Evolutionary conservation across 2,329 filamentous ascomycete genomes (phyloP), one percentile per base, ranked within the genome.

Genomic region (Colletotrichum falcatum): DNA sequence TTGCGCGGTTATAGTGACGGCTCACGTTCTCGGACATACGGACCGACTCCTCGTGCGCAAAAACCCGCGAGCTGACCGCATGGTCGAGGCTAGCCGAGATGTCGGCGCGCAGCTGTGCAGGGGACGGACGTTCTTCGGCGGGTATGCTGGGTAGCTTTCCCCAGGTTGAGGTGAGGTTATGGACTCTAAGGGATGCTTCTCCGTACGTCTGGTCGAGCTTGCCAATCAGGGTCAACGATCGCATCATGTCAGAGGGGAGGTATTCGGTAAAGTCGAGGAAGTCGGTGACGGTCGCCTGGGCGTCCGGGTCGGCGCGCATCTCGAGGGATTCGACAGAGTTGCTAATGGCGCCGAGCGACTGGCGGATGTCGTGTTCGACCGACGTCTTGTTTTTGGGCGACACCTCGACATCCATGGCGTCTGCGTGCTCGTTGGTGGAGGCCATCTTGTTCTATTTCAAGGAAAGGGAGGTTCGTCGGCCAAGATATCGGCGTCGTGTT

Each of bases 251-350:
- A 61, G 89, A 88, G 14, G 90, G 89, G 1, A 92, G 85, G 79
- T 92, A 91, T 78, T 92, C 90, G 74, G 89, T 91, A 74, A 90
- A 90, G 77, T 92, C 90, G 78, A 92, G 87, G 77, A 91, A 92
- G 78, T 92, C 90, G 70, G 88, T 91, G 23, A 91, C 87, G n/a
- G 89, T 91, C 8, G 90, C 89, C 75, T 91, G 89, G 33, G 89
- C 89, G 81, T 92, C 90, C 7, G 90, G 90, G 73, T 92, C 90
- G 63, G 85, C 84, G 74, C 87, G 87, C 77, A 86, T 81, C 68
- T 83, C 82, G 72, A 88, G 82, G 1, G 84, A 79, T 66, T 80
- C 80, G 66, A 86, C 80, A 6, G 78, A 74, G 73, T 81, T 82
- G 70, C 78, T 80, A 33, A 81, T 78, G n/a, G 78, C 77, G 44